Conservation (phyloP, 345 rosid genomes). For the Brassica juncea region DNA sequence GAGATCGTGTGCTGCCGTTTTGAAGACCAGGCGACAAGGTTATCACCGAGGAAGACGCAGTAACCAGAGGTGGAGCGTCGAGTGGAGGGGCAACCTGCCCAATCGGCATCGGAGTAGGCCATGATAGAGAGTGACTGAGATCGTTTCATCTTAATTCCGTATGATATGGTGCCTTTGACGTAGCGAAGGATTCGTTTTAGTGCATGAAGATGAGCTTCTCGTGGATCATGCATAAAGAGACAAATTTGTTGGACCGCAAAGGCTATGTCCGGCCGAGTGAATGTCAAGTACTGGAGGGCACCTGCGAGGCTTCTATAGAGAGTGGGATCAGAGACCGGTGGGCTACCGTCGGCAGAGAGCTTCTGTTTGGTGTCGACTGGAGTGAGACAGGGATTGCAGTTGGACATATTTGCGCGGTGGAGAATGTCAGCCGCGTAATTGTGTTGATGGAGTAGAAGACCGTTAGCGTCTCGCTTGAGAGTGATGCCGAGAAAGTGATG, state of each 20-base stretch:
- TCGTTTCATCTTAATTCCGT: background rate
- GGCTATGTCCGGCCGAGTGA: background rate
- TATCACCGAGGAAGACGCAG: too few species aligned
- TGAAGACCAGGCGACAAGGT: too few species aligned
- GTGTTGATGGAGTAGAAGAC: too few species aligned
- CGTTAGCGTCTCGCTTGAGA: too few species aligned
- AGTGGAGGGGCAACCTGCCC: too few species aligned
- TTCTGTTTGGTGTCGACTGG: background rate
- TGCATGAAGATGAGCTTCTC: background rate
- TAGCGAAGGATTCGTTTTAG: background rate
- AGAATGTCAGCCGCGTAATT: too few species aligned
- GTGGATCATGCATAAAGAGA: background rate
- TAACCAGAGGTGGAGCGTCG: too few species aligned
- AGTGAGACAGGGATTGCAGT: too few species aligned
- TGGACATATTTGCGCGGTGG: too few species aligned
- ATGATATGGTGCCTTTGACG: background rate
- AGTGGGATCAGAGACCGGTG: background rate
- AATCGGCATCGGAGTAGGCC: background rate
- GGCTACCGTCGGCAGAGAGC: background rate
- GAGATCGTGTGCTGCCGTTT: too few species aligned
- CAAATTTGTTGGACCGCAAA: background rate
- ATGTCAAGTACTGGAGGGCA: background rate
- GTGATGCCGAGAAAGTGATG: too few species aligned
- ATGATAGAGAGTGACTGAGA: background rate
- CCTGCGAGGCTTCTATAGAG: background rate